Percentiles rank a stretch among this genome's conserved stretches.
phyloP scores from a whole-genome alignment of 441 rosid genomes.

The Euphorbia celastroides region DNA sequence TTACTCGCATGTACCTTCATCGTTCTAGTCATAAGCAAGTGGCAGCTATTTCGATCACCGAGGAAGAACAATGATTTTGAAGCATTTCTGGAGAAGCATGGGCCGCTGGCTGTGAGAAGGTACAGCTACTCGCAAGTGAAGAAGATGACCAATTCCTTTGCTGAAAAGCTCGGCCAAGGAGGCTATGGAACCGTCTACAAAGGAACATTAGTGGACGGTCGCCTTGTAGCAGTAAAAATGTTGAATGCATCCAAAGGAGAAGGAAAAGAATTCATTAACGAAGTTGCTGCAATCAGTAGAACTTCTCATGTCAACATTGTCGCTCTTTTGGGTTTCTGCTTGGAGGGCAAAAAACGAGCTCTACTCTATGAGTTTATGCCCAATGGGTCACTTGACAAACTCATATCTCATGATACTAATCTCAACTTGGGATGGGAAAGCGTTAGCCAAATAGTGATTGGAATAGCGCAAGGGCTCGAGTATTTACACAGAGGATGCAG shows the following conservation, averaged over 20 bases:
- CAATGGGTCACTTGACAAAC: conserved; percentile 37
- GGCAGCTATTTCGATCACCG: neutral
- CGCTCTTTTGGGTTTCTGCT: conserved; percentile 31
- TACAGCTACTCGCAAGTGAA: conserved; percentile 12
- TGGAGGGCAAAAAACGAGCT: conserved; percentile 26
- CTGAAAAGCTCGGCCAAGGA: conserved; percentile 20
- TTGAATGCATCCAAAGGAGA: conserved; percentile 7
- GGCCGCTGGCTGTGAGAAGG: neutral
- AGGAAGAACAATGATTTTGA: neutral
- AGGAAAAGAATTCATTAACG: conserved; percentile 12
- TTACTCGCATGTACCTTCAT: too few relatives aligned
- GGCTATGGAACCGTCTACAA: conserved; percentile 19
- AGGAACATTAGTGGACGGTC: conserved; percentile 11
- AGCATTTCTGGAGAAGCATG: neutral
- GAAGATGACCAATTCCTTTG: conserved; percentile 14
- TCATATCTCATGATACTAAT: conserved; percentile 1
- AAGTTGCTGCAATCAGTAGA: conserved; percentile 32
- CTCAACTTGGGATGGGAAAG: conserved; percentile 16
- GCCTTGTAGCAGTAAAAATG: conserved; percentile 17
- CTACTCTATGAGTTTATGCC: conserved; percentile 37
- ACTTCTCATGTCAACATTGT: conserved; percentile 36
- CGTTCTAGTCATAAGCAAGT: neutral
- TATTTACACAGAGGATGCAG: conserved; percentile 28
- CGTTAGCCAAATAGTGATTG: conserved; percentile 18
- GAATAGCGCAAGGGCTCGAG: conserved; percentile 23